Evolutionary conservation across 352 stramenopile species (phyloP).

Genomic region (Globisporangium camurandrum): DNA sequence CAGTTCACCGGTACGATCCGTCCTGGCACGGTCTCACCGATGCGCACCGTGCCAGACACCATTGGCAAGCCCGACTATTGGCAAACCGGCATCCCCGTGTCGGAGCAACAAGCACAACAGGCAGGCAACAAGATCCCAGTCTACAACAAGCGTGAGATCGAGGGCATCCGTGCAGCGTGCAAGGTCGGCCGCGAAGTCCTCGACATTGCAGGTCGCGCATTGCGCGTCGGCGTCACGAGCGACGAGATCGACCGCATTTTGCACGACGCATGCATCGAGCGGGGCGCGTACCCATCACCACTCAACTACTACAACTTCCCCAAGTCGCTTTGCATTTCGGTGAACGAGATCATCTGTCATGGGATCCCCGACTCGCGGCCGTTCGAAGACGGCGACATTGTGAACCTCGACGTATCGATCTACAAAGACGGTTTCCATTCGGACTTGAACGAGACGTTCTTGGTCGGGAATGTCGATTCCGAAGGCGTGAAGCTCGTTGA

Average conservation of each 20-base stretch:
- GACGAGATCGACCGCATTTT: constrained; percentile 97
- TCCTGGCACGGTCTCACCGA: constrained; percentile 74
- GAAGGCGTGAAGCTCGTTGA: constrained; percentile 89
- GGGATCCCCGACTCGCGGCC: constrained; percentile 96
- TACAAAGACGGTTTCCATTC: constrained; percentile 97
- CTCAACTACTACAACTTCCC: constrained; percentile 98
- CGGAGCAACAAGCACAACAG: constrained; percentile 60
- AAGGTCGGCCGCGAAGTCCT: constrained; percentile 90
- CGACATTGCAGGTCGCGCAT: constrained; percentile 87
- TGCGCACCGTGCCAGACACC: constrained; percentile 54
- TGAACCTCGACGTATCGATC: constrained; percentile 97
- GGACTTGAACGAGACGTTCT: constrained; percentile 98
- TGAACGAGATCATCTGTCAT: constrained; percentile 97
- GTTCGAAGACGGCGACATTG: constrained; percentile 95
- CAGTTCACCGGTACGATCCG: constrained; percentile 82
- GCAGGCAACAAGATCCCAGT: constrained; percentile 83
- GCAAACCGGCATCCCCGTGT: constrained; percentile 65
- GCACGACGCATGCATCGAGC: constrained; percentile 89
- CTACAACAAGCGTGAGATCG: constrained; percentile 92
- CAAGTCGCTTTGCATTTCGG: constrained; percentile 86
- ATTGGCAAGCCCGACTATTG: constrained; percentile 90
- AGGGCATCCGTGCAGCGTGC: constrained; percentile 90
- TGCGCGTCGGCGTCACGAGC: constrained; percentile 89
- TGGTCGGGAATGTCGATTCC: constrained; percentile 94
- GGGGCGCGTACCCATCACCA: constrained; percentile 94